Base-by-base conservation (phyloP, 495 filamentous ascomycete genomes). In the Articulospora tetracladia region DNA sequence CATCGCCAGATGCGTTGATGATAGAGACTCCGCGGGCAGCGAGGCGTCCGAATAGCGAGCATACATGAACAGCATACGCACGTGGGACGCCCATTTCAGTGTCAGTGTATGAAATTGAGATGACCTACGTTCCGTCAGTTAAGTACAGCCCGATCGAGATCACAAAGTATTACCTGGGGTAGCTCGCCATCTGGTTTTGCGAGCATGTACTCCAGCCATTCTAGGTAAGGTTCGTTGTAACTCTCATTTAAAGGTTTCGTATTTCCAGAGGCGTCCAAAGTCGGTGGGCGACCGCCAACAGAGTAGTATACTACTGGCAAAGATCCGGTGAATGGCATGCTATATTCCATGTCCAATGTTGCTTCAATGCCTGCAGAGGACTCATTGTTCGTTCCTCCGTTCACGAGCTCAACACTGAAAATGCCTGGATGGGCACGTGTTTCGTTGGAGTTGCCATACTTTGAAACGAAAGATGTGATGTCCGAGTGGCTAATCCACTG, bases 81-180 rank as follows among this genome's bases (percentile, higher is more conserved):
- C 27, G 27, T 12, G 51, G 51, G 17, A 34, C 51, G 51, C n/a
- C 28, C 28, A 28, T 20, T 32, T 32, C 51, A 12, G 51, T 53
- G 27, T 53, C 51, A 3, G 51, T 53, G 51, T 32, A 53, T 8
- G 51, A 53, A 11, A 28, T 53, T 12, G 24, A 28, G 51, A 53
- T 32, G 39, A 44, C 39, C 30, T 34, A 34, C 7, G 30, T 6
- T 6, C 15, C 6, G 30, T 54, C 24, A n/a, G 41, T 17, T 57
- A 91, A 84, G 0, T 79, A n/a, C n/a, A 34, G 30, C 7, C 15
- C 7, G 15, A 34, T 34, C 7, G 30, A 34, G 30, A 34, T 6
- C 7, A 15, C 7, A 7, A 15, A 34, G 6, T 6, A 6, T 6
- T 27, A 52, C 49, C 22, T 53, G 51, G 3, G 51, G 51, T 6